phyloP scores from a whole-genome alignment of 768 basidiomycete species.

The Pulveroboletus frians region DNA sequence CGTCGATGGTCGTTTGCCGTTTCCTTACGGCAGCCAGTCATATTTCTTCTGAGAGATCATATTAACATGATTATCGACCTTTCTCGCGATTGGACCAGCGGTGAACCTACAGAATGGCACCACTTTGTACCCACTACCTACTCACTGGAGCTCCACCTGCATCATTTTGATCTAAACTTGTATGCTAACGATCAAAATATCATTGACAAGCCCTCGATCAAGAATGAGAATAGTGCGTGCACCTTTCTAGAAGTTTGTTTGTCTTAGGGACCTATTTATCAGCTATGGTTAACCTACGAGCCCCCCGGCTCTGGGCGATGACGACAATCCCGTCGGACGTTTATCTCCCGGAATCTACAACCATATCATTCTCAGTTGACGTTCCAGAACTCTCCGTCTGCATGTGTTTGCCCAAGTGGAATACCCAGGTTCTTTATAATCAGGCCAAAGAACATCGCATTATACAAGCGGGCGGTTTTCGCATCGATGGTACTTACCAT shows the following conservation, averaged over 20 bases:
- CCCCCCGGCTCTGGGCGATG: constrained; percentile 46
- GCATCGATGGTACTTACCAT: constrained; percentile 64
- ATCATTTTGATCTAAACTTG: constrained; percentile 71
- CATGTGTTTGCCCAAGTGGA: constrained; percentile 84
- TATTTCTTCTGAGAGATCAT: constrained; percentile 86
- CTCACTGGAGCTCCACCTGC: constrained; percentile 59
- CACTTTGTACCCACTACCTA: constrained; percentile 85
- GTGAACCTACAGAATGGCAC: constrained; percentile 72
- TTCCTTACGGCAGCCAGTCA: constrained; percentile 61
- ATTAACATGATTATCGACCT: constrained; percentile 92
- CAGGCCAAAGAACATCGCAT: constrained; percentile 57
- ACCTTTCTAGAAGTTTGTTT: neutral
- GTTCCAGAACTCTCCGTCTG: constrained; percentile 51
- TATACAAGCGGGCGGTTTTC: constrained; percentile 52
- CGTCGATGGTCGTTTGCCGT: constrained; percentile 79
- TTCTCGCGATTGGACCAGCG: constrained; percentile 86
- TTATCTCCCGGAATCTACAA: constrained; percentile 67
- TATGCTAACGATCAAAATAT: constrained; percentile 97
- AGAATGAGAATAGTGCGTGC: constrained; percentile 76
- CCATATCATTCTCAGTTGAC: constrained; percentile 59
- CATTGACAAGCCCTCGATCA: constrained; percentile 78
- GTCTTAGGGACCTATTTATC: neutral
- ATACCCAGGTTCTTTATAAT: constrained; percentile 70
- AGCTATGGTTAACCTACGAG: constrained; percentile 74
- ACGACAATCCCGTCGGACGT: constrained; percentile 61